phyloP scores from a whole-genome alignment of 306 rosid species.

The Cucumis melo region DNA sequence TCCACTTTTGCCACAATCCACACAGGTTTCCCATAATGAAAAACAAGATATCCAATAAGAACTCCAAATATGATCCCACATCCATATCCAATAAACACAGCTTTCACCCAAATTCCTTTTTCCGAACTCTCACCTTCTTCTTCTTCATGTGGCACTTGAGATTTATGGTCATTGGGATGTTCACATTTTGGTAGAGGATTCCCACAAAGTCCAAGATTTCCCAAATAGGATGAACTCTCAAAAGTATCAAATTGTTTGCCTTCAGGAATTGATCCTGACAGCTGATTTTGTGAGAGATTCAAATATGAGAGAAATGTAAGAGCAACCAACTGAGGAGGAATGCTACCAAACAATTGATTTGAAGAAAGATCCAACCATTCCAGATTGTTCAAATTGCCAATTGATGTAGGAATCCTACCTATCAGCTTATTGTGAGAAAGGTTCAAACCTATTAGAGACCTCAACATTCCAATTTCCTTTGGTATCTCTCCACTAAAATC shows the following conservation, averaged over 20 bases:
- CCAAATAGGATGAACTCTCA: slow-evolving; percentile 10
- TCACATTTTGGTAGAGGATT: slow-evolving; percentile 7
- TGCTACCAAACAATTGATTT: neutral
- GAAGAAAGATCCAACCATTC: slow-evolving; percentile 29
- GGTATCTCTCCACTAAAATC: slow-evolving; percentile 24
- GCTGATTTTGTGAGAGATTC: slow-evolving; percentile 23
- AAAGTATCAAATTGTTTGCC: slow-evolving; percentile 30
- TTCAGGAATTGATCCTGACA: slow-evolving; percentile 20
- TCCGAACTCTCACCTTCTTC: neutral
- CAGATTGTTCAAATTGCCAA: slow-evolving; percentile 12
- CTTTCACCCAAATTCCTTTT: neutral
- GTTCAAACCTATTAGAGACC: slow-evolving; percentile 17
- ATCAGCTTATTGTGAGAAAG: slow-evolving; percentile 18
- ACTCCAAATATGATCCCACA: neutral
- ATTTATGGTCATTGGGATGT: neutral
- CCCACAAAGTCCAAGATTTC: slow-evolving; percentile 21
- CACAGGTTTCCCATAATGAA: neutral
- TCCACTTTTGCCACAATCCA: neutral
- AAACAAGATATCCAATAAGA: neutral
- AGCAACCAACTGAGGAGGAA: no score
- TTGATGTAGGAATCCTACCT: slow-evolving; percentile 14
- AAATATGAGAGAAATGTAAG: neutral
- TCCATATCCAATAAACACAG: neutral
- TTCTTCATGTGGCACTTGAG: neutral
- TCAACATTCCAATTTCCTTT: slow-evolving; percentile 7